Base-by-base conservation (phyloP, 2,329 filamentous ascomycete genomes). In the Rachicladosporium sp. region DNA sequence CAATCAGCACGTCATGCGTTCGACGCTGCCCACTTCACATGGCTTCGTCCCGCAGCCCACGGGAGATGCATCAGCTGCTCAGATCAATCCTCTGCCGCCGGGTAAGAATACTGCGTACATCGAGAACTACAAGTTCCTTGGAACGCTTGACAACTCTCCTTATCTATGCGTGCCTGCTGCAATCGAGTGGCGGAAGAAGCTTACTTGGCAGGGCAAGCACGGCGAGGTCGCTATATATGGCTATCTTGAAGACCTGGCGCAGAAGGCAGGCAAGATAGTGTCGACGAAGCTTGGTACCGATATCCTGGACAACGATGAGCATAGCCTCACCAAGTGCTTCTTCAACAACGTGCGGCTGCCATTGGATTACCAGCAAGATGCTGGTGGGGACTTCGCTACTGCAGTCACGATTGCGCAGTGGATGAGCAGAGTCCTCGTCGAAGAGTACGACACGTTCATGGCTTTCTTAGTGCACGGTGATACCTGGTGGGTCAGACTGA, bases 21-120 rank as follows among this genome's bases (percentile, higher is more conserved):
- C 78, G 2, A 80, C 84, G 0, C 59, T 93, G 23, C 83, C 86
- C 0, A 94, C 86, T 0, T 86, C 80, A 31, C 83, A 88, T 57
- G 82, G 85, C 0, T 94, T 84, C 58, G 54, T 73, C 0, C 69
- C 83, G 0, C 37, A 42, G 15, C 48, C 50, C 6, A 38, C 37
- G 11, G 6, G 13, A 6, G 47, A 40, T 4, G 46, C 40, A 3
- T 33, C 33, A 21, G 38, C 11, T 10, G 38, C 29, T 4, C 46
- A 56, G 34, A 49, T 55, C 23, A 64, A 60, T 39, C 60, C 66
- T 21, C 42, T 70, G 15, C 62, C 66, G 2, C 54, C 60, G n/a
- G 57, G 43, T 32, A 41, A 46, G 4, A 79, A 80, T 50, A 70
- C 71, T 6, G 54, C 59, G 1, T 94, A 83, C 46, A 71, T 85